Base-by-base conservation (phyloP, 139 green algal species). In the Asterochloris sp. region DNA sequence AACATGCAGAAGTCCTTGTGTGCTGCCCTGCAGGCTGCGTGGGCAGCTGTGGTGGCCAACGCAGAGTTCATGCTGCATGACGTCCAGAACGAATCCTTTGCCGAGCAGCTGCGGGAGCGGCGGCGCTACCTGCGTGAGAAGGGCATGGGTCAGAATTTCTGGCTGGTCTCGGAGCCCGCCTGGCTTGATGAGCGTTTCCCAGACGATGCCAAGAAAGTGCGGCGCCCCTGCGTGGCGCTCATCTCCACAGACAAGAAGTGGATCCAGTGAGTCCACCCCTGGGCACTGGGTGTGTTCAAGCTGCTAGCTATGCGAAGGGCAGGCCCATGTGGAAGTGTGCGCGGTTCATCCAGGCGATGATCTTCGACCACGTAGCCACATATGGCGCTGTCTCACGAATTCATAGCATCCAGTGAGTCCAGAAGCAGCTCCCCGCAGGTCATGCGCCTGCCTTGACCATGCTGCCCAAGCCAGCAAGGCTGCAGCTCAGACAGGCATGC, bases 1-100 rank as follows among this genome's bases (percentile, higher is more conserved):
- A 54, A 54, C 38, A 54, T 54, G 38, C 38, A 54, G 38, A 54
- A 54, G 38, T 54, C 6, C 4, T 54, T 54, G 38, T 54, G 38
- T 54, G 38, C 38, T 69, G 60, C 14, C 47, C n/a, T 78, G 38
- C 78, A 89, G 85, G 86, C 91, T 81, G 84, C 93, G 54, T 98
- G 91, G 91, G 90, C 89, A 29, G 94, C 92, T 11, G 81, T 97
- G 28, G 86, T 98, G 0, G 91, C 93, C 60, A 94, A 89, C 69
- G 90, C 92, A 13, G 94, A 98, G 26, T 98, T 96, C 76, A 95
- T 94, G 86, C 93, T 96, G 83, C 94, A 94, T 81, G 95, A 98
- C 83, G 87, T 93, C 1, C 95, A 98, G 86, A 98, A 98, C 82
- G 94, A 98, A 83, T 86, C 92, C 4, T 78, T 98, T 28, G 93